Evolutionary conservation across 75 land plant genomes (phyloP).

Genomic region (Adiantum capillusveneris): DNA sequence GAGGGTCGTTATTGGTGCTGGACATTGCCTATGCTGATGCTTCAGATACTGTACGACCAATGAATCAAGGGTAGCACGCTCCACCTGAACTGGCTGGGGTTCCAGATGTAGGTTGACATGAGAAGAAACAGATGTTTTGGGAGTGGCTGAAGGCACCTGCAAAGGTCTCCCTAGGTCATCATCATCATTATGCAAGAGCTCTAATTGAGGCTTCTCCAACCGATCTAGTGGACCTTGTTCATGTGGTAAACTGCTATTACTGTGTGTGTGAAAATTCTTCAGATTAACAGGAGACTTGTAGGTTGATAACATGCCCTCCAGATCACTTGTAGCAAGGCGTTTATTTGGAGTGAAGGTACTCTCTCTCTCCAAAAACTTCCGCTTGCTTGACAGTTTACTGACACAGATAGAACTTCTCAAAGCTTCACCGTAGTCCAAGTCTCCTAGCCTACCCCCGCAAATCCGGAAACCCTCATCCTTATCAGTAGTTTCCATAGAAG

Average conservation of each 20-base stretch:
- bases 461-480: neutral
- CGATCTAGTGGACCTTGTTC: neutral
- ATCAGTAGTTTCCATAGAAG: neutral
- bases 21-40: slow-evolving; percentile 99
- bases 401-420: slow-evolving; percentile 38
- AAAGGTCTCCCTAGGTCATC: neutral
- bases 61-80: slow-evolving; percentile 81
- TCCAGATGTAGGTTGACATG: slow-evolving; percentile 46
- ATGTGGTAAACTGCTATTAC: too few species aligned
- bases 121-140: slow-evolving; percentile 19
- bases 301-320: slow-evolving; percentile 5
- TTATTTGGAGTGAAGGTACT: slow-evolving; percentile 33
- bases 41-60: slow-evolving; percentile 95
- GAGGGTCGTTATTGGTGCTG: slow-evolving; percentile 93
- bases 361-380: slow-evolving; percentile 68
- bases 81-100: slow-evolving; percentile 35
- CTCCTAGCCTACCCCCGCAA: slow-evolving; percentile 1
- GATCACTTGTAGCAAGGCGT: slow-evolving; percentile 44
- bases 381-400: slow-evolving; percentile 49
- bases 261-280: too few species aligned
- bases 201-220: slow-evolving; percentile 1
- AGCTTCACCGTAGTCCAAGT: slow-evolving; percentile 12
- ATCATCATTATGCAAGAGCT: neutral
- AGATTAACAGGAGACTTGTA: too few species aligned
- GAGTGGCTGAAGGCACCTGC: slow-evolving; percentile 8